A percentile compares a stretch with the other conserved stretches of the same genome.
phyloP scores from a whole-genome alignment of 2,329 filamentous ascomycete genomes.

The Lecanosticta acicola region DNA sequence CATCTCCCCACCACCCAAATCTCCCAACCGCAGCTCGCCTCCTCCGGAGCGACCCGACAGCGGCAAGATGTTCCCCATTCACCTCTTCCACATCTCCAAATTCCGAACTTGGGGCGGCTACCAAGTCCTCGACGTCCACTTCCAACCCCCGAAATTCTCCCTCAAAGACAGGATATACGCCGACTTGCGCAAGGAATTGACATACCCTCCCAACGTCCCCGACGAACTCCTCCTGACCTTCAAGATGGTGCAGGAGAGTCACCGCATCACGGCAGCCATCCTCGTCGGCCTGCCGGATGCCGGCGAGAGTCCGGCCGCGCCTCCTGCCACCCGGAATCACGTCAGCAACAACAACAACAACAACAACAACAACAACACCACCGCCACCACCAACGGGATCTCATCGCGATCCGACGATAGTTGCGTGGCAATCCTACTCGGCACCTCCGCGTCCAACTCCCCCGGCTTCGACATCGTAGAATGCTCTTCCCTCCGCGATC shows the following conservation, averaged over 20 bases:
- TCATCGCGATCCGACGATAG: neutral
- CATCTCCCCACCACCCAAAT: neutral
- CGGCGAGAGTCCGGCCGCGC: neutral
- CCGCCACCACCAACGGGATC: conserved; percentile 2
- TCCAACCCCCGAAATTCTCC: conserved; percentile 3
- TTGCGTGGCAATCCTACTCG: conserved; percentile 4
- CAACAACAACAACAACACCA: conserved; percentile 1
- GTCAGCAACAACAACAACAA: conserved; percentile 3
- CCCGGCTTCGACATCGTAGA: conserved; percentile 10
- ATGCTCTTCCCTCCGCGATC: neutral
- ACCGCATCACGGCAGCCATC: conserved; percentile 5
- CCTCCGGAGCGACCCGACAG: neutral
- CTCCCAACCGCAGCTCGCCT: neutral
- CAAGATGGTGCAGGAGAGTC: conserved; percentile 4
- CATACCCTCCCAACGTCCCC: conserved; percentile 2
- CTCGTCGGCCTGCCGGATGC: conserved; percentile 5
- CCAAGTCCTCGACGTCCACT: conserved; percentile 7
- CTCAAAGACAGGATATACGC: conserved; percentile 1
- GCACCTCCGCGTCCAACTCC: conserved; percentile 1
- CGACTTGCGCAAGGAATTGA: conserved; percentile 1
- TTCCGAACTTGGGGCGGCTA: conserved; percentile 7
- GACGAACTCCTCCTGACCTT: conserved; percentile 4
- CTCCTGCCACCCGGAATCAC: neutral
- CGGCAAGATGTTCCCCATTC: neutral
- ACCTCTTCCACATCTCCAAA: conserved; percentile 7